These are phyloP conservation scores for Colletotrichum tofieldiae DNA, from an alignment of 2,329 filamentous ascomycete genomes.

Conservation along the genomic window DNA sequence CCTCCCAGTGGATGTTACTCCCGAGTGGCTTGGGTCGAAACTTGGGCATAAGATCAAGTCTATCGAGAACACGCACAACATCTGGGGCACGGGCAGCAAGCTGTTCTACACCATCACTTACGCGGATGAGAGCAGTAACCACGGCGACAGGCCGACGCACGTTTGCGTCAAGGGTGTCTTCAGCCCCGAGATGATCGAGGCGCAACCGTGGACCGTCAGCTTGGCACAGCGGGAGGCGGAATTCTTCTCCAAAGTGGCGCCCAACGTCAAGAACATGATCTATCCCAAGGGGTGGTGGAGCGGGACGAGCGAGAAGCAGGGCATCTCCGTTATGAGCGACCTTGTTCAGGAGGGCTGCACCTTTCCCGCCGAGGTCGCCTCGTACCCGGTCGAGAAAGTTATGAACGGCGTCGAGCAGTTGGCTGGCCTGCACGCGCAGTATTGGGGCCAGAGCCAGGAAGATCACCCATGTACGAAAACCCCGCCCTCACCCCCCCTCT, in stretches of 20 bases:
- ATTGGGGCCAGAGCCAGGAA: conserved; percentile 52
- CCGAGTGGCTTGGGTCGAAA: conserved; percentile 45
- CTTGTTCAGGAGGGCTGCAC: conserved; percentile 50
- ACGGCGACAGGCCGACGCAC: conserved; percentile 40
- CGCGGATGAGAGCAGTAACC: conserved; percentile 44
- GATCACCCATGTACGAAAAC: conserved; percentile 47
- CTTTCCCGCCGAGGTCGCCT: conserved; percentile 51
- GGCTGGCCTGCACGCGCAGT: conserved; percentile 57
- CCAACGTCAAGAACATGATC: conserved; percentile 43
- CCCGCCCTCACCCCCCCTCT: no score
- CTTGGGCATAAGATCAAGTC: conserved; percentile 43
- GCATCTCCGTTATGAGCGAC: conserved; percentile 57
- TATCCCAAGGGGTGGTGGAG: conserved; percentile 57
- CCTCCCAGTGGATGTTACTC: conserved; percentile 45
- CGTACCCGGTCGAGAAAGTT: conserved; percentile 52
- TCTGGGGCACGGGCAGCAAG: conserved; percentile 49
- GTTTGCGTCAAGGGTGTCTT: conserved; percentile 59
- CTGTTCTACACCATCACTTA: conserved; percentile 50
- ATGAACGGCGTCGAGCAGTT: conserved; percentile 57
- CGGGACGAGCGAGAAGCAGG: conserved; percentile 53
- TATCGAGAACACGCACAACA: conserved; percentile 46
- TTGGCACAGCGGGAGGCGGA: conserved; percentile 54
- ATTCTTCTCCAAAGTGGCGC: conserved; percentile 55
- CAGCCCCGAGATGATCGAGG: conserved; percentile 52
- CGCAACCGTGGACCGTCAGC: conserved; percentile 51